These are phyloP conservation scores for Soucietia sequanensis DNA, from an alignment of 805 yeast species.

Conservation along the genomic window DNA sequence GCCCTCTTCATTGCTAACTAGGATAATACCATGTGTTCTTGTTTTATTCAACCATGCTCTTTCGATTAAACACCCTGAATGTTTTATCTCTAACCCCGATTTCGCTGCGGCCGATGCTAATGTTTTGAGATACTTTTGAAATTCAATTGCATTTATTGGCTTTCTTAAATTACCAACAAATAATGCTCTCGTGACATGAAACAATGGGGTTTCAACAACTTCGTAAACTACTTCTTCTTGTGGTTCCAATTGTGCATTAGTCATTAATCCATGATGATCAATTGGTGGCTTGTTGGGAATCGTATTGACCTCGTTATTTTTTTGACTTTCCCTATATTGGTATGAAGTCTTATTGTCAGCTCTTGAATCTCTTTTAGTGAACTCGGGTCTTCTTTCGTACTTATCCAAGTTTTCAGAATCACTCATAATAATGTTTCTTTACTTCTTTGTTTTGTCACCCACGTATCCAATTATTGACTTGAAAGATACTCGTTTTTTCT, in stretches of 20 bases:
- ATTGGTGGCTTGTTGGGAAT: too few relatives aligned
- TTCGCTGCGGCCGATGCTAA: slow-evolving; percentile 21
- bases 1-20: slow-evolving; percentile 39
- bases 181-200: slow-evolving; percentile 41
- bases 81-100: neutral
- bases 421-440: too few relatives aligned
- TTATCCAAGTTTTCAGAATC: too few relatives aligned
- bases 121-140: slow-evolving; percentile 34
- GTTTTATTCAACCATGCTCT: slow-evolving; percentile 45
- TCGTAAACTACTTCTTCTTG: slow-evolving; percentile 35
- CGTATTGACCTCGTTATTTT: too few relatives aligned
- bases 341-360: too few relatives aligned
- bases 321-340: too few relatives aligned
- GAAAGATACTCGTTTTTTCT: too few relatives aligned
- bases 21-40: slow-evolving; percentile 43
- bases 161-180: slow-evolving; percentile 43
- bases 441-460: too few relatives aligned
- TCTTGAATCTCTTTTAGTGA: too few relatives aligned
- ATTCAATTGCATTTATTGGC: slow-evolving; percentile 36
- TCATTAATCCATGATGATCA: slow-evolving; percentile 18
- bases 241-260: slow-evolving; percentile 11
- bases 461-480: too few relatives aligned
- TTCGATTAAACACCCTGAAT: slow-evolving; percentile 23
- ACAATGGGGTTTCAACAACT: slow-evolving; percentile 27
- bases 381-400: too few relatives aligned